Conservation (phyloP, 2,329 filamentous ascomycete genomes). For the Aspergillus sclerotialis region DNA sequence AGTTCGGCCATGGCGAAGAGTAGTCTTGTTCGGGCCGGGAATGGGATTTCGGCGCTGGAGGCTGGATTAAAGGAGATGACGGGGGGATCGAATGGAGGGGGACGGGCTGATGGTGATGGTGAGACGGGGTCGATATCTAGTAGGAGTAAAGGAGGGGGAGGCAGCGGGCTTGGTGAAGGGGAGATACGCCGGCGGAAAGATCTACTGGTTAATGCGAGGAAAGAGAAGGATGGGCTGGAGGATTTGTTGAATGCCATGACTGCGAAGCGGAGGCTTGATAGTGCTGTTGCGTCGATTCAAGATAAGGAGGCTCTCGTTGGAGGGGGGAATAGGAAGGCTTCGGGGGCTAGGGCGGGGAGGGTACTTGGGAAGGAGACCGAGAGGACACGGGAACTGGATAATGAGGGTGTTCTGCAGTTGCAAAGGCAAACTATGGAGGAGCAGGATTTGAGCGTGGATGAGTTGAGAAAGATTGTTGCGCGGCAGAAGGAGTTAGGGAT, state of each 20-base stretch:
- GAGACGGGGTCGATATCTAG: conserved; percentile 46
- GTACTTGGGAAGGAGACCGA: conserved; percentile 52
- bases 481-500: conserved; percentile 57
- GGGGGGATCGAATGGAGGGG: conserved; percentile 13
- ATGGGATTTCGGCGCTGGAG: conserved; percentile 50
- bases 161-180: conserved; percentile 47
- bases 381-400: conserved; percentile 56
- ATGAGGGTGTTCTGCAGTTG: conserved; percentile 56
- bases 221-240: conserved; percentile 58
- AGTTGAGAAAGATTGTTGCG: conserved; percentile 51
- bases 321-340: conserved; percentile 15
- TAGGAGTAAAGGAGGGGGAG: conserved; percentile 15
- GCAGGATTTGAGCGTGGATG: conserved; percentile 54
- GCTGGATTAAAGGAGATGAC: conserved; percentile 45
- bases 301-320: conserved; percentile 40
- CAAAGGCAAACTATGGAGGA: conserved; percentile 56
- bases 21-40: conserved; percentile 50
- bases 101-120: conserved; percentile 30
- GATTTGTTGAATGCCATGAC: conserved; percentile 53
- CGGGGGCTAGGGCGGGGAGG: conserved; percentile 38
- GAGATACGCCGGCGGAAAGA: conserved; percentile 55
- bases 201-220: conserved; percentile 49
- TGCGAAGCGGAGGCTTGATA: conserved; percentile 41
- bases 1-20: conserved; percentile 56
- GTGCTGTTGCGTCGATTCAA: conserved; percentile 39